A percentile compares a stretch with the other conserved stretches of the same genome.
Conservation (phyloP, 2,329 filamentous ascomycete species). For the Penicillium sp. region DNA sequence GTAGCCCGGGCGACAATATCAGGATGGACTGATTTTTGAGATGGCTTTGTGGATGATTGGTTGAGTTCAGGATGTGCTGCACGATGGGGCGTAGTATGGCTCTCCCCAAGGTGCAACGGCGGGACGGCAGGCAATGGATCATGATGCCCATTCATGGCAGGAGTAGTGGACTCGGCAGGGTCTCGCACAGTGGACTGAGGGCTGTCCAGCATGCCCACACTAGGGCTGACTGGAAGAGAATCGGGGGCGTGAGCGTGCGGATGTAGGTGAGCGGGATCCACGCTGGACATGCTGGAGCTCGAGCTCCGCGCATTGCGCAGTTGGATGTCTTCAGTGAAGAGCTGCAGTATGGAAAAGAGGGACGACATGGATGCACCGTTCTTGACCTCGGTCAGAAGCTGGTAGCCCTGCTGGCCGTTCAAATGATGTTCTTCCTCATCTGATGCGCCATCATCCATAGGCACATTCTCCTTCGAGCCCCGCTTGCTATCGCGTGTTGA, state of each 20-base stretch:
- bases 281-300: conserved; percentile 38
- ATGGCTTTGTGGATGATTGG: conserved; percentile 31
- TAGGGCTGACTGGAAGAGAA: conserved; percentile 42
- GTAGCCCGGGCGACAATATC: conserved; percentile 96
- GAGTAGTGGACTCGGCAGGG: conserved; percentile 14
- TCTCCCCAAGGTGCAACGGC: conserved; percentile 67
- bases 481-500: conserved; percentile 58
- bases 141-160: conserved; percentile 25
- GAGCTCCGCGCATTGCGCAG: conserved; percentile 65
- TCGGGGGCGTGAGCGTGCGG: conserved; percentile 32
- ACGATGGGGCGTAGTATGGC: conserved; percentile 28
- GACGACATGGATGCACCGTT: conserved; percentile 99
- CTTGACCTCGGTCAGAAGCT: conserved; percentile 92
- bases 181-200: conserved; percentile 27
- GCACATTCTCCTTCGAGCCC: conserved; percentile 41
- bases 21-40: conserved; percentile 75
- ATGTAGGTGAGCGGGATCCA: conserved; percentile 28
- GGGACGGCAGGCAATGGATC: conserved; percentile 62
- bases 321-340: conserved; percentile 94
- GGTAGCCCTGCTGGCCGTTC: conserved; percentile 76
- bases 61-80: conserved; percentile 22
- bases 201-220: conserved; percentile 25
- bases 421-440: conserved; percentile 66
- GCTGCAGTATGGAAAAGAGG: conserved; percentile 90
- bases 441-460: conserved; percentile 51